Base-by-base conservation (phyloP, 108 stramenopile genomes). In the Nannochloropsis oceanica region DNA sequence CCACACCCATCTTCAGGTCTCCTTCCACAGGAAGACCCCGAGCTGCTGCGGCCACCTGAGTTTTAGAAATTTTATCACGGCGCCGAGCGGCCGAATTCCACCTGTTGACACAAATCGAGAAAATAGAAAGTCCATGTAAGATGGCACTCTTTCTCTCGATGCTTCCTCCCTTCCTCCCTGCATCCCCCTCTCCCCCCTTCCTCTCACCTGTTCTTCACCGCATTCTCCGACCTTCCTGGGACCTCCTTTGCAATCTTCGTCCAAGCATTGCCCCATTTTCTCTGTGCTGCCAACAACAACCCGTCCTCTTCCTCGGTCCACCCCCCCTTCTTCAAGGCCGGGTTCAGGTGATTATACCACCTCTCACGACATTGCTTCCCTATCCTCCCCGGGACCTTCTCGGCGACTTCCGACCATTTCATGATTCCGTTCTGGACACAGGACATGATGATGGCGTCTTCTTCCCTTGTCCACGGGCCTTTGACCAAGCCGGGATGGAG, bases 231-330 rank as follows among this genome's bases (percentile, higher is more conserved):
- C 43, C 96, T 91, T 84, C 96, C 96, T 8, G 95, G 95, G 86
- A 92, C 83, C 59, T 94, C 86, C 86, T 93, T 93, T 18, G 96
- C 96, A 83, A 97, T 84, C 84, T 50, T 73, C 42, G 43, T 80
- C 84, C 87, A 87, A 42, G 82, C 27, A 42, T 82, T 82, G 22
- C 82, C 82, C 82, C 82, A 82, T 42, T 43, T 34, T 12, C 42
- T 42, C 80, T 96, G 96, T 90, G 94, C 91, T 42, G 92, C 91
- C 81, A 95, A 92, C 50, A 98, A 86, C 42, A 96, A 92, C 18
- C 93, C 92, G 84, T 98, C 96, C 90, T 98, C 97, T 73, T 95
- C 95, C 81, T 94, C 94, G 1, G 96, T 95, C 97, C 97, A 98
- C 84, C 92, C 93, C 27, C 96, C 95, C 89, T 95, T 95, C 81